Evolutionary conservation across 2,329 filamentous ascomycete species (phyloP).

Genomic region (Aspergillus calidoustus): DNA sequence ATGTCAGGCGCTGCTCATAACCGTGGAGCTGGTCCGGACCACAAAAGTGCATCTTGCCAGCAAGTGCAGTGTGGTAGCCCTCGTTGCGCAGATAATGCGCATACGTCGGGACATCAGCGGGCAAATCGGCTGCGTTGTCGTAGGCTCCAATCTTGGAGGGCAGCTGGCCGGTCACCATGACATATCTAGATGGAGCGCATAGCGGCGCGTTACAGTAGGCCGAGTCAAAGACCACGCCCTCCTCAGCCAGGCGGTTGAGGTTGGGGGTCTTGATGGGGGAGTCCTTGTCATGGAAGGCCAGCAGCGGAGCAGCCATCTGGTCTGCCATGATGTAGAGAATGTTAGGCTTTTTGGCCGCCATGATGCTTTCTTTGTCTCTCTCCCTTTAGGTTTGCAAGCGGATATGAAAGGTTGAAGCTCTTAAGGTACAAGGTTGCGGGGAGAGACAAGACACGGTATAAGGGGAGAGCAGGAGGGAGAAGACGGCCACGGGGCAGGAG

Average conservation of each 20-base stretch:
- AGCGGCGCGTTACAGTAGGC: conserved; percentile 94
- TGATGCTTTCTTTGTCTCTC: conserved; percentile 20
- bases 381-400: not conserved
- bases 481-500: conserved; percentile 3
- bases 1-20: conserved; percentile 90
- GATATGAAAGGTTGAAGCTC: not conserved
- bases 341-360: conserved; percentile 64
- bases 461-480: not conserved
- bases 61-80: conserved; percentile 87
- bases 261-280: conserved; percentile 93
- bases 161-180: conserved; percentile 89
- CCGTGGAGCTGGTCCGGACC: conserved; percentile 88
- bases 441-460: not conserved
- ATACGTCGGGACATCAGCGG: conserved; percentile 85
- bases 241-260: conserved; percentile 78
- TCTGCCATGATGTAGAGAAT: conserved; percentile 97
- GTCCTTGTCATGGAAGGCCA: conserved; percentile 88
- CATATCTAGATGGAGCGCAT: conserved; percentile 90
- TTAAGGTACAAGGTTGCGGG: not conserved
- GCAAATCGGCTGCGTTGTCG: conserved; percentile 86
- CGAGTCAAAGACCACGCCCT: conserved; percentile 87
- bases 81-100: conserved; percentile 85
- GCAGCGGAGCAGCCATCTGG: conserved; percentile 85
- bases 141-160: conserved; percentile 91
- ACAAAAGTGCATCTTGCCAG: conserved; percentile 97